phyloP scores from a whole-genome alignment of 164 flowering plant species.

The Platanus orientalis region DNA sequence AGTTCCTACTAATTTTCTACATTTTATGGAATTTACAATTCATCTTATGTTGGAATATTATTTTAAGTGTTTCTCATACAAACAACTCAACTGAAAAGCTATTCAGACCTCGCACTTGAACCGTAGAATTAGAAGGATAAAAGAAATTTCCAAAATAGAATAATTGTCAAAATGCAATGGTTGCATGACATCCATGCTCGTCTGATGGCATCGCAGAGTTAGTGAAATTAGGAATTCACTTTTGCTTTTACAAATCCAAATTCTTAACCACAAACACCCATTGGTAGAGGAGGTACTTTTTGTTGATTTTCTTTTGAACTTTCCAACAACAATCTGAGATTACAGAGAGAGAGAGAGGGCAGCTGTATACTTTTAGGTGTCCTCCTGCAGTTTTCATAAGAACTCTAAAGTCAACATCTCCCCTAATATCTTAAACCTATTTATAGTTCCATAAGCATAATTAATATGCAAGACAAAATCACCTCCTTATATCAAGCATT shows the following conservation, averaged over 20 bases:
- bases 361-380: neutral
- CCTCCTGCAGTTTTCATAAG: conserved; percentile 1
- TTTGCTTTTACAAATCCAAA: neutral
- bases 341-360: neutral
- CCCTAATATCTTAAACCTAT: neutral
- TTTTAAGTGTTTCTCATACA: no score
- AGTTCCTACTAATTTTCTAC: no score
- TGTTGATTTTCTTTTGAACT: neutral
- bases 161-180: no score
- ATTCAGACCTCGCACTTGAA: no score
- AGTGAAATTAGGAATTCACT: neutral
- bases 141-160: no score
- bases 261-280: neutral
- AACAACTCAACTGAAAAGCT: no score
- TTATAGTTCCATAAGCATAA: neutral
- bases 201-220: neutral
- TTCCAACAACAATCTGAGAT: neutral
- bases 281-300: neutral
- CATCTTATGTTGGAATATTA: no score
- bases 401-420: conserved; percentile 8
- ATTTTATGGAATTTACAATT: no score
- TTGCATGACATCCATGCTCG: no score
- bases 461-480: neutral
- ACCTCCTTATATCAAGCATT: neutral
- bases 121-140: no score